Evolutionary conservation across 139 green algal genomes (phyloP).

Genomic region (Picochlorum sp.): DNA sequence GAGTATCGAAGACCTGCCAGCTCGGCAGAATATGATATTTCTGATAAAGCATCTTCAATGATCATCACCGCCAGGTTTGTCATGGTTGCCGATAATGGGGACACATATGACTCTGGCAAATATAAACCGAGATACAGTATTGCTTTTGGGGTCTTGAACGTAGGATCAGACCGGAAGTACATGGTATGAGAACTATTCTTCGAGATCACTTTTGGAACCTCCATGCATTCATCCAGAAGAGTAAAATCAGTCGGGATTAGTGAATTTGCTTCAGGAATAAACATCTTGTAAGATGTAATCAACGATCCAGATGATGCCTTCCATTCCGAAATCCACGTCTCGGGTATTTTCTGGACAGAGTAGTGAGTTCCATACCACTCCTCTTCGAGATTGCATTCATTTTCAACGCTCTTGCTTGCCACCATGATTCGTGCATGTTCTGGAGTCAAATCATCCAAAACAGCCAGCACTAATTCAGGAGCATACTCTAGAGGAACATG

Average conservation of each 20-base stretch:
- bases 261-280: conserved; percentile 67
- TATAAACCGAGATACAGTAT: conserved; percentile 49
- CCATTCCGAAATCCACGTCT: conserved; percentile 39
- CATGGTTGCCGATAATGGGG: conserved; percentile 52
- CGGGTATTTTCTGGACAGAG: conserved; percentile 31
- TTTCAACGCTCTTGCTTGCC: conserved; percentile 58
- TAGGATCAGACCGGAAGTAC: conserved; percentile 34
- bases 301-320: background rate
- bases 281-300: background rate
- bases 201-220: background rate
- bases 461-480: conserved; percentile 39
- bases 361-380: conserved; percentile 67
- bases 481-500: conserved; percentile 52
- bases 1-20: conserved; percentile 65
- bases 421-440: conserved; percentile 58
- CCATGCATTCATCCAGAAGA: conserved; percentile 31
- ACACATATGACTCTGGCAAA: conserved; percentile 45
- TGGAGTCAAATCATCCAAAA: conserved; percentile 55
- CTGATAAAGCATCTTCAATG: conserved; percentile 71
- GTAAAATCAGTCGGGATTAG: conserved; percentile 53
- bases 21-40: conserved; percentile 77
- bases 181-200: conserved; percentile 20
- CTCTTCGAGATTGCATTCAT: conserved; percentile 20
- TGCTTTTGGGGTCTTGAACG: conserved; percentile 52
- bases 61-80: conserved; percentile 65